Percentiles rank a stretch among this genome's conserved stretches.
Conservation (phyloP, 1,139 yeast genomes). For the Taiozyma sp. region DNA sequence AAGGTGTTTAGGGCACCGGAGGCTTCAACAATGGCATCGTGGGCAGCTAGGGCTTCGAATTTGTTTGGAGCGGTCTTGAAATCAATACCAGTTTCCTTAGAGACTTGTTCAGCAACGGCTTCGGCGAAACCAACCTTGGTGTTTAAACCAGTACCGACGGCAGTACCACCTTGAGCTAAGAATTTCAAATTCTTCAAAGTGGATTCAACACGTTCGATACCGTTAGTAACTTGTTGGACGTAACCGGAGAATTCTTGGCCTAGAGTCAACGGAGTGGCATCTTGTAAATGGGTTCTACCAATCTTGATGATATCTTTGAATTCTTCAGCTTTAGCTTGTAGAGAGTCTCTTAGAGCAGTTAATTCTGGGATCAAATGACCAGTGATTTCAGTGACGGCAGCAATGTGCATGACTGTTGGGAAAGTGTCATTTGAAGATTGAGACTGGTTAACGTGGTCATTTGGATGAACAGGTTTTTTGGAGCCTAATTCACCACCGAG, state of each 20-base stretch:
- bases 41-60: slow-evolving; percentile 98
- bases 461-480: slow-evolving; percentile 93
- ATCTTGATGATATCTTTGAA: slow-evolving; percentile 88
- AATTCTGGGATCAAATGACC: slow-evolving; percentile 75
- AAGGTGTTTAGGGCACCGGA: slow-evolving; percentile 96
- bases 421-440: slow-evolving; percentile 97
- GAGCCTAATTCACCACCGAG: slow-evolving; percentile 91
- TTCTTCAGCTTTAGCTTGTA: slow-evolving; percentile 74
- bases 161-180: slow-evolving; percentile 99
- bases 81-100: slow-evolving; percentile 80
- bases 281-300: slow-evolving; percentile 98
- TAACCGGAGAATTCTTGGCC: slow-evolving; percentile 99
- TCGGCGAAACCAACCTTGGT: slow-evolving; percentile 86
- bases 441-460: slow-evolving; percentile 97
- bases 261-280: slow-evolving; percentile 95
- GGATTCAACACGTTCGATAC: slow-evolving; percentile 80
- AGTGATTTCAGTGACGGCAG: slow-evolving; percentile 89
- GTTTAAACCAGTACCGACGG: slow-evolving; percentile 98
- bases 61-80: slow-evolving; percentile 97
- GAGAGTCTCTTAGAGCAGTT: slow-evolving; percentile 68
- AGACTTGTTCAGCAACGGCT: slow-evolving; percentile 64
- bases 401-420: slow-evolving; percentile 99
- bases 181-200: slow-evolving; percentile 70
- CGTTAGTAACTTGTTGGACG: slow-evolving; percentile 87
- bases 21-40: slow-evolving; percentile 96